A percentile compares a stretch with the other conserved stretches of the same genome.
Conservation (phyloP, 2,329 filamentous ascomycete species). For the Colletotrichum gigasporum region DNA sequence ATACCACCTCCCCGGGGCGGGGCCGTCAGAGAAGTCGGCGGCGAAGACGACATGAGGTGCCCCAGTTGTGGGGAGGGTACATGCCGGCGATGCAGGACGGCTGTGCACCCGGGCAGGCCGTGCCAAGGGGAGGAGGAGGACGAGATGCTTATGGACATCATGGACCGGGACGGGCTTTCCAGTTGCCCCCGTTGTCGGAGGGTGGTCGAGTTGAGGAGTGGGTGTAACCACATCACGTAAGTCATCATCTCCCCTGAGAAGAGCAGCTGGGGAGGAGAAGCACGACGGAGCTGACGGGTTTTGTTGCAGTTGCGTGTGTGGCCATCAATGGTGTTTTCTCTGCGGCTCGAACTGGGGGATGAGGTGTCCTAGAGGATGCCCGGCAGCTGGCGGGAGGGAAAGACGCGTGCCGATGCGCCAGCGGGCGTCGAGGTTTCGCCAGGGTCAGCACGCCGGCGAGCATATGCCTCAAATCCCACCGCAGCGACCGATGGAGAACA, state of each 20-base stretch:
- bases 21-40: constrained; percentile 5
- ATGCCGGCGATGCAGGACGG: constrained; percentile 18
- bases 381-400: neutral
- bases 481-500: neutral
- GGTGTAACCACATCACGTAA: constrained; percentile 74
- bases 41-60: constrained; percentile 11
- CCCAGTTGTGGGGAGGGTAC: constrained; percentile 23
- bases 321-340: constrained; percentile 30
- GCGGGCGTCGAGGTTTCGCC: constrained; percentile 4
- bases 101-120: constrained; percentile 28
- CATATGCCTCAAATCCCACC: neutral
- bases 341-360: constrained; percentile 17
- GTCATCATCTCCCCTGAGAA: neutral
- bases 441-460: neutral
- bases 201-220: constrained; percentile 69
- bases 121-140: constrained; percentile 31
- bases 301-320: constrained; percentile 23
- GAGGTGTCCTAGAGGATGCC: constrained; percentile 3
- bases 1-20: constrained; percentile 23
- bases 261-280: neutral
- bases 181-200: constrained; percentile 64
- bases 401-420: constrained; percentile 14
- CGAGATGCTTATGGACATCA: constrained; percentile 50
- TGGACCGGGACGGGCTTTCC: constrained; percentile 62
- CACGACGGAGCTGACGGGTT: too few species aligned